Evolutionary conservation across 1,284 basidiomycete species (phyloP).

Genomic region (Leccinum subrobustum): DNA sequence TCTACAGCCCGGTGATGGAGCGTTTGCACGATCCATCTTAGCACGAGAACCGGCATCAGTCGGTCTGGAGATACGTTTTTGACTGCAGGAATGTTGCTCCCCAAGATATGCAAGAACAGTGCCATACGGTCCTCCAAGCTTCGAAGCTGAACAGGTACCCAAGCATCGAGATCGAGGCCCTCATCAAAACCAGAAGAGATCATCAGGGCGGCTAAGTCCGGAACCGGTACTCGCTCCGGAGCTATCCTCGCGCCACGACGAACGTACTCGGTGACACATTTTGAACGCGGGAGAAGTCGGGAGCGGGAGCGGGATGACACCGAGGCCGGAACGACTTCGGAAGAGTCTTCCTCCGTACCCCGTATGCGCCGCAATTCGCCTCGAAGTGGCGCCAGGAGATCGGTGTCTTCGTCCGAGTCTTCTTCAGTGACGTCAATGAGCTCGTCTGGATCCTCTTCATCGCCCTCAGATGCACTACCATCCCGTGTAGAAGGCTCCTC

Average conservation of each 20-base stretch:
- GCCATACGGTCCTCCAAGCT: conserved; percentile 53
- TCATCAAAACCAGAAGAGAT: conserved; percentile 35
- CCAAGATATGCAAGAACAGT: conserved; percentile 56
- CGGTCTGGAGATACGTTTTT: conserved; percentile 43
- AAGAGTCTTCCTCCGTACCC: conserved; percentile 23
- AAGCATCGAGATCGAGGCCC: conserved; percentile 28
- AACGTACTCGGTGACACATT: conserved; percentile 63
- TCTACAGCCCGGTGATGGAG: conserved; percentile 51
- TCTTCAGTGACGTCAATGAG: conserved; percentile 60
- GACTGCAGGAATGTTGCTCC: conserved; percentile 54
- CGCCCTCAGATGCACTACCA: conserved; percentile 13
- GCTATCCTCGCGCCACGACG: conserved; percentile 70
- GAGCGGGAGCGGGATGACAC: conserved; percentile 33
- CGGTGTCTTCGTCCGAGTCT: conserved; percentile 37
- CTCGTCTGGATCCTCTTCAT: conserved; percentile 46
- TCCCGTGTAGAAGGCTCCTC: conserved; percentile 12
- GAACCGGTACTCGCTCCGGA: conserved; percentile 54
- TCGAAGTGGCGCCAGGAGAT: conserved; percentile 66
- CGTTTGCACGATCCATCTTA: conserved; percentile 59
- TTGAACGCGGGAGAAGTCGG: conserved; percentile 31
- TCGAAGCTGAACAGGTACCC: conserved; percentile 44
- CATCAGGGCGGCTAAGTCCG: conserved; percentile 47
- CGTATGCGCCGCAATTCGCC: conserved; percentile 63
- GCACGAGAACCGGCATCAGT: conserved; percentile 49
- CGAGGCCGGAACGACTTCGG: conserved; percentile 30